A percentile compares a stretch with the other conserved stretches of the same genome.
Evolutionary conservation across 805 yeast genomes (phyloP).

Genomic region (Pichia occidentalis): DNA sequence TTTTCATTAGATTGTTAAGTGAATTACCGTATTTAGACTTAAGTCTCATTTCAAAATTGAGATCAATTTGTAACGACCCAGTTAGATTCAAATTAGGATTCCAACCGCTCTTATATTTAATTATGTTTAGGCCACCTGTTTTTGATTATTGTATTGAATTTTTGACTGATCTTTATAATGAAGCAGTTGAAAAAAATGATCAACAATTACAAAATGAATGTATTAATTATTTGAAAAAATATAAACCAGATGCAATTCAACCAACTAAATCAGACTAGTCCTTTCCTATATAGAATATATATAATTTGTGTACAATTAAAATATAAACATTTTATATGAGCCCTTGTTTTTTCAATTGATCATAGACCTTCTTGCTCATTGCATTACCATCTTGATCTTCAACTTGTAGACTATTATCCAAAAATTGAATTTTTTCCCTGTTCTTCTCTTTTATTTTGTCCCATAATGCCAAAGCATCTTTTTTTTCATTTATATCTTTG

Average conservation of each 20-base stretch:
- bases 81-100: conserved; percentile 74
- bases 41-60: conserved; percentile 55
- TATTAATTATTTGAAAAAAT: conserved; percentile 40
- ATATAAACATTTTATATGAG: conserved; percentile 39
- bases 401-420: conserved; percentile 62
- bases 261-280: background rate
- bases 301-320: background rate
- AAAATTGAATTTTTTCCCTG: conserved; percentile 33
- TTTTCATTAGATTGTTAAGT: conserved; percentile 74
- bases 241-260: conserved; percentile 23
- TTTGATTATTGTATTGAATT: conserved; percentile 46
- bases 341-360: conserved; percentile 85
- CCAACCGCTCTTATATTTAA: conserved; percentile 71
- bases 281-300: background rate
- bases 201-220: conserved; percentile 47
- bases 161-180: conserved; percentile 40
- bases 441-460: conserved; percentile 34
- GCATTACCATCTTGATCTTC: conserved; percentile 94
- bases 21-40: conserved; percentile 76
- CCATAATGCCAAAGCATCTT: conserved; percentile 63
- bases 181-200: conserved; percentile 28
- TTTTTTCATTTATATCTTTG: conserved; percentile 57
- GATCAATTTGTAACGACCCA: conserved; percentile 79
- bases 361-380: conserved; percentile 75
- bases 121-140: conserved; percentile 89